Evolutionary conservation across 495 filamentous ascomycete species (phyloP).

Genomic region (Neurospora tetraspora): DNA sequence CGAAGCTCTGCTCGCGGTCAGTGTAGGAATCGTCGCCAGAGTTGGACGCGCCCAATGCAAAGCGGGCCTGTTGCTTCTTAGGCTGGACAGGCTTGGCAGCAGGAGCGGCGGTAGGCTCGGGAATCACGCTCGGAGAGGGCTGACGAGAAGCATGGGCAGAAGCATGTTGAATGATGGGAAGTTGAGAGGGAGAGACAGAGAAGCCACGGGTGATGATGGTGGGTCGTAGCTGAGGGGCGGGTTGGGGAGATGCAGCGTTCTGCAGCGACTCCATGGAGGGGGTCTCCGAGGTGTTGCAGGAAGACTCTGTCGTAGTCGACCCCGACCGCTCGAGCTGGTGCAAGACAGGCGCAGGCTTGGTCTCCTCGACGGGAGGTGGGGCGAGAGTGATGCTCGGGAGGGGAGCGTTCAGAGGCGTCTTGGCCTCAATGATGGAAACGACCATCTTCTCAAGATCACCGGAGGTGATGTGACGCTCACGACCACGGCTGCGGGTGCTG

Average conservation of each 20-base stretch:
- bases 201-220: slow-evolving; percentile 81
- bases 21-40: slow-evolving; percentile 35
- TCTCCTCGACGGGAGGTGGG: slow-evolving; percentile 5
- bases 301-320: slow-evolving; percentile 31
- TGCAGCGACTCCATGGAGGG: slow-evolving; percentile 21
- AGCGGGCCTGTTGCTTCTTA: slow-evolving; percentile 42
- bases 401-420: slow-evolving; percentile 51
- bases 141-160: slow-evolving; percentile 17
- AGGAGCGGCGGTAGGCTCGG: slow-evolving; percentile 34
- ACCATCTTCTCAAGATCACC: slow-evolving; percentile 85
- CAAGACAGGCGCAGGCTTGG: slow-evolving; percentile 21
- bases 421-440: slow-evolving; percentile 69
- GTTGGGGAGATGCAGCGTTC: slow-evolving; percentile 22
- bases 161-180: slow-evolving; percentile 47
- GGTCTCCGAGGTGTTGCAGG: slow-evolving; percentile 18
- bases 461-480: slow-evolving; percentile 85
- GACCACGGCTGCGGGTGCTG: slow-evolving; percentile 53
- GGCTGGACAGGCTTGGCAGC: slow-evolving; percentile 37
- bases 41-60: slow-evolving; percentile 45
- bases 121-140: slow-evolving; percentile 24
- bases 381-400: slow-evolving; percentile 38
- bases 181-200: slow-evolving; percentile 71
- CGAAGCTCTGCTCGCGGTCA: slow-evolving; percentile 31
- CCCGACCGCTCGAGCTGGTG: slow-evolving; percentile 18
- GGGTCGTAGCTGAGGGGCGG: slow-evolving; percentile 37